Conservation (phyloP, 73 alveolate species). For the Tetrahymena elliotti region DNA sequence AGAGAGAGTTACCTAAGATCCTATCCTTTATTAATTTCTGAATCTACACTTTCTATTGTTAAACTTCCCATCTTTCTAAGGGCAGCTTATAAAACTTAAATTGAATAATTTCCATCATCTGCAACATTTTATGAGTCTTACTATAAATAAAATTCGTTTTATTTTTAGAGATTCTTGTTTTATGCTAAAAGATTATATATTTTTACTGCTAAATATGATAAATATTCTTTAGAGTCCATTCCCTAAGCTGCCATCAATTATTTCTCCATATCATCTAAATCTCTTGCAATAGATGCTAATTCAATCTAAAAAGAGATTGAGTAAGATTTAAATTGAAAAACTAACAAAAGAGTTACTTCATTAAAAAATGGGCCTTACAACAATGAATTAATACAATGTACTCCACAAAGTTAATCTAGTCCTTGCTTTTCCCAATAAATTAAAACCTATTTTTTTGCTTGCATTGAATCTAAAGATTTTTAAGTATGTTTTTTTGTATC, state of each 20-base stretch:
- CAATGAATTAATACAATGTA: slow-evolving; percentile 78
- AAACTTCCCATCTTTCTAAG: slow-evolving; percentile 32
- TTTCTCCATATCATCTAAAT: slow-evolving; percentile 69
- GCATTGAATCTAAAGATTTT: not conserved
- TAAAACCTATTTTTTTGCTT: not conserved
- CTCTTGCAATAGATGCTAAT: slow-evolving; percentile 68
- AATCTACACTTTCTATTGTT: not conserved
- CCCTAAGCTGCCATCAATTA: slow-evolving; percentile 18
- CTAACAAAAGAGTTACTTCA: slow-evolving; percentile 17
- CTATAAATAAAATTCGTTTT: not conserved
- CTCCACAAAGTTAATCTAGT: slow-evolving; percentile 87
- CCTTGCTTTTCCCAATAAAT: slow-evolving; percentile 93
- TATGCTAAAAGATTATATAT: not conserved
- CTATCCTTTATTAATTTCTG: not conserved
- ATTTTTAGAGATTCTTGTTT: no score
- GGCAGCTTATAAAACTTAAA: slow-evolving; percentile 77
- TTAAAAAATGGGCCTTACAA: slow-evolving; percentile 86
- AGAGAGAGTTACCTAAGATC: not conserved
- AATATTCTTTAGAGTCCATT: not conserved
- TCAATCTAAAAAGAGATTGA: not conserved
- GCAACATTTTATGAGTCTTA: slow-evolving; percentile 71
- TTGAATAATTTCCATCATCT: slow-evolving; percentile 83
- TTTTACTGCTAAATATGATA: not conserved
- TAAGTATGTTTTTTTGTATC: not conserved
- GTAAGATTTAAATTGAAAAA: no score